A percentile compares a stretch with the other conserved stretches of the same genome.
These are phyloP conservation scores for Mycena citricolor DNA, from an alignment of 1,284 basidiomycete species.

Conservation along the genomic window DNA sequence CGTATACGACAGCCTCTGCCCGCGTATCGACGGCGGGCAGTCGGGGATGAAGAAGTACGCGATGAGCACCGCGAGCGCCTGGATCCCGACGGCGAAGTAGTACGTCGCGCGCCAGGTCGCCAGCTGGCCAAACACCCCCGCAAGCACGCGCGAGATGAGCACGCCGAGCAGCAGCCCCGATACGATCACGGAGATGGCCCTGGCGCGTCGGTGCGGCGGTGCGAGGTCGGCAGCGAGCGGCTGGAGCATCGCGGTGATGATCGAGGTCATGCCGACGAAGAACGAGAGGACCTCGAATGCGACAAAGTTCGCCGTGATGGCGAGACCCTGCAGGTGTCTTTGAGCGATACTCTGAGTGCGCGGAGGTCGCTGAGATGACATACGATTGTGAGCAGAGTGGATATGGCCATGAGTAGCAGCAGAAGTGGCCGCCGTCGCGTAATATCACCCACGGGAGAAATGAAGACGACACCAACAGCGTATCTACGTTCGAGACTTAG, in stretches of 20 bases:
- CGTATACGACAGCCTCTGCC: constrained; percentile 54
- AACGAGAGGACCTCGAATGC: constrained; percentile 59
- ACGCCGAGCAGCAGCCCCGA: constrained; percentile 72
- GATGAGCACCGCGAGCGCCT: constrained; percentile 48
- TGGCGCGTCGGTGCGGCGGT: constrained; percentile 57
- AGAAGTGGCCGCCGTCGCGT: constrained; percentile 57
- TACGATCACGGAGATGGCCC: constrained; percentile 67
- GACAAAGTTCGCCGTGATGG: constrained; percentile 45
- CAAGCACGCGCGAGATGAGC: constrained; percentile 63
- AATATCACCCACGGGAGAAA: constrained; percentile 67
- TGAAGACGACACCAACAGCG: constrained; percentile 55
- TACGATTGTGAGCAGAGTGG: constrained; percentile 48
- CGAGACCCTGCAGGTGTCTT: constrained; percentile 39
- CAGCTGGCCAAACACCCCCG: constrained; percentile 66
- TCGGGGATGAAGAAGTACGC: constrained; percentile 67
- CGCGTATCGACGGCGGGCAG: constrained; percentile 57
- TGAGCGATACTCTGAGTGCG: not conserved
- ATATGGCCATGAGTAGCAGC: constrained; percentile 45
- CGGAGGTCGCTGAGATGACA: not conserved
- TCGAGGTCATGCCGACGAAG: constrained; percentile 55
- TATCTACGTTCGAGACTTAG: constrained; percentile 40
- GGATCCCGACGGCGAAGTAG: constrained; percentile 61
- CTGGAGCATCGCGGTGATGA: constrained; percentile 52
- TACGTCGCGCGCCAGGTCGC: constrained; percentile 63
- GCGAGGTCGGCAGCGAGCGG: constrained; percentile 69